A percentile compares a stretch with the other conserved stretches of the same genome.
phyloP scores from a whole-genome alignment of 371 early-diverging fungal species.

The Lichtheimia ornata region DNA sequence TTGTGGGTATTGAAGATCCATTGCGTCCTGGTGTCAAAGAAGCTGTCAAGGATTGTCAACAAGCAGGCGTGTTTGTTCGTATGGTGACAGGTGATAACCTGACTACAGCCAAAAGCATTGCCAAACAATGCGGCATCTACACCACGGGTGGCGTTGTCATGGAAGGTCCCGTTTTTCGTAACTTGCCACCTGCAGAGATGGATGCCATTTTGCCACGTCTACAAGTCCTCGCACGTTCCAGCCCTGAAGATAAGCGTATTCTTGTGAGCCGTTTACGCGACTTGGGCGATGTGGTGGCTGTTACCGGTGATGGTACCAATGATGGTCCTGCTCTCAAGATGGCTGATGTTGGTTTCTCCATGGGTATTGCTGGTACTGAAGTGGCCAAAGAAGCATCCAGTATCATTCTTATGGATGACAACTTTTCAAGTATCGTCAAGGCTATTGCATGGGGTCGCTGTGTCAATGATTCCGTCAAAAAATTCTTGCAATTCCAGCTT shows the following conservation, averaged over 20 bases:
- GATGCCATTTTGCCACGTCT: slow-evolving; percentile 64
- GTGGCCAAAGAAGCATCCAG: slow-evolving; percentile 77
- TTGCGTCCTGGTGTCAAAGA: slow-evolving; percentile 69
- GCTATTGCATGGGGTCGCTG: slow-evolving; percentile 77
- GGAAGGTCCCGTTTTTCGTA: slow-evolving; percentile 70
- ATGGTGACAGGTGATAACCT: slow-evolving; percentile 86
- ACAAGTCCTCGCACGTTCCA: slow-evolving; percentile 72
- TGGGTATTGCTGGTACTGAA: slow-evolving; percentile 84
- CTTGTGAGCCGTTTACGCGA: slow-evolving; percentile 66
- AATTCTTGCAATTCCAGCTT: slow-evolving; percentile 78
- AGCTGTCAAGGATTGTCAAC: slow-evolving; percentile 62
- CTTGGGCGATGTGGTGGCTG: slow-evolving; percentile 69
- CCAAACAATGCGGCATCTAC: slow-evolving; percentile 69
- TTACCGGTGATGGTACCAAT: slow-evolving; percentile 80
- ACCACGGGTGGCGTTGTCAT: slow-evolving; percentile 63
- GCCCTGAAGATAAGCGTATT: slow-evolving; percentile 72
- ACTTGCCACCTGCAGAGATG: slow-evolving; percentile 58
- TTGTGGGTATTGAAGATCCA: slow-evolving; percentile 79
- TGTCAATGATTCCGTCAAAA: slow-evolving; percentile 77
- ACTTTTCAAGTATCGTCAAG: slow-evolving; percentile 74
- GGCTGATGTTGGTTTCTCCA: slow-evolving; percentile 78
- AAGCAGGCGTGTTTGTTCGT: slow-evolving; percentile 77
- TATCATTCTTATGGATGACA: slow-evolving; percentile 80
- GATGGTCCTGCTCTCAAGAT: slow-evolving; percentile 77
- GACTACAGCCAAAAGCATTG: slow-evolving; percentile 69